Evolutionary conservation across 2,329 filamentous ascomycete species (phyloP).

Genomic region (Aureobasidium sp.): DNA sequence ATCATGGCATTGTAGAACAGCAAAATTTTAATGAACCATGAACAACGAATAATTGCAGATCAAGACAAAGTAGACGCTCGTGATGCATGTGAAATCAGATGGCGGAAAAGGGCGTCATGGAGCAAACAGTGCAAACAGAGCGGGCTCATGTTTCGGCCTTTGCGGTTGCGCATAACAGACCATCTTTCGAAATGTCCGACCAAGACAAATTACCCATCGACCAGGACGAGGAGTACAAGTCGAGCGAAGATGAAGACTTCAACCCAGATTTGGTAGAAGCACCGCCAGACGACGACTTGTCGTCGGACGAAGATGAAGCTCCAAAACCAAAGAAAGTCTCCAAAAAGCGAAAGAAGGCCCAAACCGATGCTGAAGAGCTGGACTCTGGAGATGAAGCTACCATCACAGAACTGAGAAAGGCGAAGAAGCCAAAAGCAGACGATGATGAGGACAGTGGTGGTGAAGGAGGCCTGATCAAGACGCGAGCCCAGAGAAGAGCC

Average conservation of each 20-base stretch:
- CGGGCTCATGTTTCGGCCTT: not conserved
- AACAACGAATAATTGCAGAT: not conserved
- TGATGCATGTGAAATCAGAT: not conserved
- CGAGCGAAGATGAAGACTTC: constrained; percentile 37
- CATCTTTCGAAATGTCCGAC: not conserved
- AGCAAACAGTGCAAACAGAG: not conserved
- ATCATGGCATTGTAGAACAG: constrained; percentile 5
- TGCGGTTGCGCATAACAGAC: not conserved
- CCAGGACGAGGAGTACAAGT: constrained; percentile 32
- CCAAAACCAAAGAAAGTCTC: constrained; percentile 20
- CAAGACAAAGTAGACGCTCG: not conserved
- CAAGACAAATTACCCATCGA: not conserved
- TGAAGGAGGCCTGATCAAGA: constrained; percentile 44
- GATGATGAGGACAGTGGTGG: constrained; percentile 34
- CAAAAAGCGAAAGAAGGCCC: constrained; percentile 32
- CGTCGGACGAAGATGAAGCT: constrained; percentile 28
- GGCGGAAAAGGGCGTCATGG: not conserved
- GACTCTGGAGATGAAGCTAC: constrained; percentile 50
- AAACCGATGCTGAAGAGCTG: constrained; percentile 31
- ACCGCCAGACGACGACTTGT: constrained; percentile 20
- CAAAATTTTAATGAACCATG: not conserved
- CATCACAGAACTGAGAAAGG: constrained; percentile 37
- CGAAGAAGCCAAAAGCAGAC: constrained; percentile 31
- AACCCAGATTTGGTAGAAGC: constrained; percentile 26
- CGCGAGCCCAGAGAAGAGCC: constrained; percentile 42